Base-by-base conservation (phyloP, 495 filamentous ascomycete genomes). In the Annulohypoxylon nitens region DNA sequence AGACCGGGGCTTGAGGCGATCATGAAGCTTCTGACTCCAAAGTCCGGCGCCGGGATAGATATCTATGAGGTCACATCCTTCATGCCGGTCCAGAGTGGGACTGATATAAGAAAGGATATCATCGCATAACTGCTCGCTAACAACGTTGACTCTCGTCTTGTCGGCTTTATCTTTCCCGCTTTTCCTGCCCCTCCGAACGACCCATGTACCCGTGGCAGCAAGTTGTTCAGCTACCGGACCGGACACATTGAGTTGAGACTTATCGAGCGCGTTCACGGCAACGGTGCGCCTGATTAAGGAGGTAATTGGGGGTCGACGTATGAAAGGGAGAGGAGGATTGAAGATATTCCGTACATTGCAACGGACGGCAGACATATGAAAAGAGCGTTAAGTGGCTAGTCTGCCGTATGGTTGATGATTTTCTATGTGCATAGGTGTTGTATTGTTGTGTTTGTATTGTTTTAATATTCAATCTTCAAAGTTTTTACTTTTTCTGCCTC, bases 61-160 rank as follows among this genome's bases (percentile, higher is more conserved):
- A 75, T 98, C 95, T 70, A 98, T 83, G 60, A 98, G 86, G 69
- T 94, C 93, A 74, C 93, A 89, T 58, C 91, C 90, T 12, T 81
- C 76, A 75, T 93, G 88, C 58, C 86, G 84, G 20, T 79, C 77
- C 25, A 97, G 86, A 10, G 86, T 88, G 16, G 73, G 45, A 9
- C 75, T 75, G 20, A 85, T 67, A 53, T 83, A 83, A 0, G 76
- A 67, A 59, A 85, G 18, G 23, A 83, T 73, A 45, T 86, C 80
- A 59, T 85, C 87, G 73, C 91, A 91, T 63, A 94, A 81, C 18
- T 81, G 53, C 20, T 89, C 84, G 80, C 84, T 88, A 57, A 90
- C 84, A 63, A 93, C 79, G 55, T 90, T 83, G 53, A 87, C 74
- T 39, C 85, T 78, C n/a, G 64, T 51, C 30, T 74, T 79, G 50